A percentile compares a stretch with the other conserved stretches of the same genome.
These are phyloP conservation scores for Coffea humblotiana DNA, from an alignment of 305 asterid species.

Conservation along the genomic window DNA sequence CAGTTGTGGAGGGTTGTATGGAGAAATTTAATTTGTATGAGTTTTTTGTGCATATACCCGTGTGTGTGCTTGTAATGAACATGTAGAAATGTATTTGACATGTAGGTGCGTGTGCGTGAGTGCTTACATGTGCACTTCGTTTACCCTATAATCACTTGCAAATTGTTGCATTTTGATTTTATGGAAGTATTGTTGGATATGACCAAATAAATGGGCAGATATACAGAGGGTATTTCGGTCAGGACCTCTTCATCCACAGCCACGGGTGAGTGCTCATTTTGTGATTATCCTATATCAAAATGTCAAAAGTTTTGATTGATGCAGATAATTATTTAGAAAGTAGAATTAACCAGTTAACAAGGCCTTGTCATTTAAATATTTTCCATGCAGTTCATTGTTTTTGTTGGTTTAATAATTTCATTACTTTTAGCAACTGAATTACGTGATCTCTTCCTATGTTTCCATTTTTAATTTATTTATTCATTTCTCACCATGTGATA, in stretches of 20 bases:
- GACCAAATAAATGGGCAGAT: constrained; percentile 52
- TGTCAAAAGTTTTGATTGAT: background rate
- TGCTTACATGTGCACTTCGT: background rate
- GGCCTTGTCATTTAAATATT: background rate
- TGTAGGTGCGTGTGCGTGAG: no score
- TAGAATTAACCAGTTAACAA: background rate
- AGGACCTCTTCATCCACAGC: constrained; percentile 87
- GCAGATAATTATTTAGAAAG: background rate
- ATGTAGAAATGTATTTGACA: no score
- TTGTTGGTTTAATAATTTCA: background rate
- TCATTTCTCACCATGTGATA: background rate
- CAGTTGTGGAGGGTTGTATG: background rate
- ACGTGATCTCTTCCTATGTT: background rate
- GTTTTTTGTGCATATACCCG: background rate
- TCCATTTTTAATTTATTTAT: background rate
- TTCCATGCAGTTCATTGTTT: background rate
- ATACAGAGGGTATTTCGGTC: constrained; percentile 81
- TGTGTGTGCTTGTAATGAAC: background rate
- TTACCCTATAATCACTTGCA: background rate
- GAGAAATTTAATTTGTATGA: background rate
- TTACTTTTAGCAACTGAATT: background rate
- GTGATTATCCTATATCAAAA: background rate
- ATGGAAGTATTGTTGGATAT: constrained; percentile 31
- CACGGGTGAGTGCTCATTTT: constrained; percentile 58
- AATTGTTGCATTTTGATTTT: background rate